Percentiles rank a stretch among this genome's conserved stretches.
These are phyloP conservation scores for Podospora tetraspora DNA, from an alignment of 495 filamentous ascomycete species.

Conservation along the genomic window DNA sequence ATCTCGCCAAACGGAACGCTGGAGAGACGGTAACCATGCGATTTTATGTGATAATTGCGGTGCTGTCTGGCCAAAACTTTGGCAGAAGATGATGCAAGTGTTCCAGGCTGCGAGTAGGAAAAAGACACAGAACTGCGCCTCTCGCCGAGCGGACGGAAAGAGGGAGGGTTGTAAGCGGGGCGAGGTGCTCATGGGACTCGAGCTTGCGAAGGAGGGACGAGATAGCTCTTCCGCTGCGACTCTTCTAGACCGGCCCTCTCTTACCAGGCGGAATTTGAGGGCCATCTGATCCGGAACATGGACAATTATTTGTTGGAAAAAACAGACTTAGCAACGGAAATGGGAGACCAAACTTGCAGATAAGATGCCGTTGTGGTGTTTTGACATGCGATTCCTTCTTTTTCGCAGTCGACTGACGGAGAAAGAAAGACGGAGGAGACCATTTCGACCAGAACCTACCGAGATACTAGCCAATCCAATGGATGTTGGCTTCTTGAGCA, in stretches of 20 bases:
- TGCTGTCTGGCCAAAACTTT: neutral
- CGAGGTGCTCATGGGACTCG: slow-evolving; percentile 4
- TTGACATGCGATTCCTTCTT: neutral
- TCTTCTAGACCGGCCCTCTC: neutral
- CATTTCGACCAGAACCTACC: neutral
- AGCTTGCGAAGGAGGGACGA: neutral
- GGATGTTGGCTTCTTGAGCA: neutral
- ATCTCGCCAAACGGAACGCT: neutral
- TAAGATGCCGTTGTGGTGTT: neutral
- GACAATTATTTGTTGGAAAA: neutral
- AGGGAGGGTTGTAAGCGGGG: neutral
- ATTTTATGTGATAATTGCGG: too few relatives aligned
- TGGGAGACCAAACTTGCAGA: neutral
- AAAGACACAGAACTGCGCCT: neutral
- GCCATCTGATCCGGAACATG: neutral
- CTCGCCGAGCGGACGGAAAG: neutral
- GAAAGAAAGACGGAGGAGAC: neutral
- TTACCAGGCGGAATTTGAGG: neutral
- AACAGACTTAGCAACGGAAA: neutral
- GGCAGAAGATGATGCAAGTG: neutral
- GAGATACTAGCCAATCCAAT: neutral
- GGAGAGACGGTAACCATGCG: neutral
- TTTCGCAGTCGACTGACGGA: too few relatives aligned
- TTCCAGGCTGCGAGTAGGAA: neutral
- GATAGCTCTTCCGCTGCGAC: neutral